These are phyloP conservation scores for Sporisorium exsertum DNA, from an alignment of 1,284 basidiomycete genomes.

Conservation along the genomic window DNA sequence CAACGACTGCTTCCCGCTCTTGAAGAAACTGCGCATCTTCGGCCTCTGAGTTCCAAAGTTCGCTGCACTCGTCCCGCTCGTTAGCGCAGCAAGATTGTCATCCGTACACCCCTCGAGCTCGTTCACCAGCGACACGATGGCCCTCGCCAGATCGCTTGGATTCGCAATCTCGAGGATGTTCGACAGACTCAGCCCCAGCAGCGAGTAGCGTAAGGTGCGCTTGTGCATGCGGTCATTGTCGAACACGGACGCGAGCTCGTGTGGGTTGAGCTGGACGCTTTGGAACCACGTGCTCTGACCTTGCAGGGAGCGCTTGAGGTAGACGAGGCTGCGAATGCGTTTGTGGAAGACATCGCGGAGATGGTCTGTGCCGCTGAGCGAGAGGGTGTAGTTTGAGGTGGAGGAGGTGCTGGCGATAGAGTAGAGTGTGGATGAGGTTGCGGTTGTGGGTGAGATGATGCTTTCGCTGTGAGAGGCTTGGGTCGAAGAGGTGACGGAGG, in stretches of 20 bases:
- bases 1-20: conserved; percentile 34
- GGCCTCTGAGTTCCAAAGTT: conserved; percentile 33
- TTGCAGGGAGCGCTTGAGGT: conserved; percentile 46
- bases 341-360: conserved; percentile 45
- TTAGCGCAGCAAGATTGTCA: conserved; percentile 32
- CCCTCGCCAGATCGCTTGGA: conserved; percentile 41
- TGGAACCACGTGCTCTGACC: conserved; percentile 48
- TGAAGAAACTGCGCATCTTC: conserved; percentile 55
- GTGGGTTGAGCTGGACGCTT: conserved; percentile 29
- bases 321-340: conserved; percentile 41
- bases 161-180: conserved; percentile 46
- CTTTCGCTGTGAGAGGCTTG: conserved; percentile 4
- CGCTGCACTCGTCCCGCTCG: conserved; percentile 16
- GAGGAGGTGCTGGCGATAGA: conserved; percentile 14
- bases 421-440: conserved; percentile 15
- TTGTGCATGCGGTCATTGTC: conserved; percentile 54
- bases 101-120: conserved; percentile 53
- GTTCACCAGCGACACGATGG: conserved; percentile 45
- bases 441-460: conserved; percentile 15
- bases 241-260: conserved; percentile 41
- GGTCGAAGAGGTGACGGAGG: conserved; percentile 17
- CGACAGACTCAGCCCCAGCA: conserved; percentile 53
- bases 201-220: conserved; percentile 40
- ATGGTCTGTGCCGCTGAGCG: conserved; percentile 25
- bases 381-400: not conserved